Base-by-base conservation (phyloP, 768 basidiomycete genomes). In the Hemileccinum impolitum region DNA sequence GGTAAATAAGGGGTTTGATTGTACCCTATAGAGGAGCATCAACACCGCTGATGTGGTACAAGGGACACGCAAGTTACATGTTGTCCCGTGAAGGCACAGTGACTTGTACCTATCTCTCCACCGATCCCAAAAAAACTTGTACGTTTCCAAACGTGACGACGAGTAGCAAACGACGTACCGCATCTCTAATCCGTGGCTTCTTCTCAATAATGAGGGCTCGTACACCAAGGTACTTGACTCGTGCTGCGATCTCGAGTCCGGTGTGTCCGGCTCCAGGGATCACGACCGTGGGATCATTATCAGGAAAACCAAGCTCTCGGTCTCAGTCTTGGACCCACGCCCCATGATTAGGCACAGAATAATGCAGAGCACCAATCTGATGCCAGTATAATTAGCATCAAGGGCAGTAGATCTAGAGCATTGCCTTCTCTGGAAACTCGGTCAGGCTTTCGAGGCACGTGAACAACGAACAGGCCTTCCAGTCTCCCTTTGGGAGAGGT, bases 231-330 rank as follows among this genome's bases (percentile, higher is more conserved):
- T 70, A 69, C 55, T 78, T 79, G 50, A 87, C 67, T 17, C 81
- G 70, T 2, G 79, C 79, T 0, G 82, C 81, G 2, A 79, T 62
- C 31, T 74, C 77, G 30, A 90, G 63, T 8, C 83, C 84, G 53
- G 75, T 76, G 46, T 85, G 82, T 0, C 81, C 81, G 6, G 72
- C 81, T 13, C 81, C 79, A n/a, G 82, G 69, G 31, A 87, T 69
- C 41, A 83, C 62, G 4, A 85, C 83, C 3, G 71, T 71, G 0
- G 80, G 80, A 19, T 74, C 70, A n/a, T 54, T 57, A 18, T 72
- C 73, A 28, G 67, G 67, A 56, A 80, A 82, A 32, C 72, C 69
- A 19, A 54, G 43, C 49, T 77, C 71, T 25, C 61, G 54, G 28
- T 64, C 61, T 41, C 79, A 66, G 17, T 68, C 63, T 18, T 70